These are phyloP conservation scores for Colletotrichum noveboracense DNA, from an alignment of 2,329 filamentous ascomycete genomes.

Conservation along the genomic window DNA sequence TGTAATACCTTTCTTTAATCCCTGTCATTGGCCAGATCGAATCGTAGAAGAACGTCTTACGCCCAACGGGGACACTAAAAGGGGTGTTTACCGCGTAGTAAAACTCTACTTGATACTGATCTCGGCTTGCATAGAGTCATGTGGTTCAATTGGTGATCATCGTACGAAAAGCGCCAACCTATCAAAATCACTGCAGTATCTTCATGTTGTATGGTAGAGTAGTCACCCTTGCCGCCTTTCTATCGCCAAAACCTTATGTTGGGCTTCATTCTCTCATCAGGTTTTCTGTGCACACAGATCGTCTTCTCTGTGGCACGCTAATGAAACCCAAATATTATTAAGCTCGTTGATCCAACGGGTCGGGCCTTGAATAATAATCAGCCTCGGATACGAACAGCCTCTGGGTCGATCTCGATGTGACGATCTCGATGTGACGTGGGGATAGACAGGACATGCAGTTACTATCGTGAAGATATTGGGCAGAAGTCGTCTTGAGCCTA, in stretches of 20 bases:
- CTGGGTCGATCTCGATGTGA: neutral
- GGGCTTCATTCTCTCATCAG: neutral
- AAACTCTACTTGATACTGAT: neutral
- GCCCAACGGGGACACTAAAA: neutral
- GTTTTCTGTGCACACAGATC: neutral
- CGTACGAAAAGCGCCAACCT: neutral
- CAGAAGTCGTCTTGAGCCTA: neutral
- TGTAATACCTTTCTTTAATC: neutral
- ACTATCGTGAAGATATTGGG: neutral
- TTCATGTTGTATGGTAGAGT: neutral
- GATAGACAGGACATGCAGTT: neutral
- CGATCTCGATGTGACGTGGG: neutral
- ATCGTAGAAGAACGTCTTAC: neutral
- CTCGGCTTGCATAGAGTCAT: neutral
- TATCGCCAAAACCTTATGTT: neutral
- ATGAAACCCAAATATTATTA: neutral
- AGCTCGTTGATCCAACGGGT: neutral
- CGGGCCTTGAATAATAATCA: neutral
- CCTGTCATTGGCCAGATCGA: fast-evolving
- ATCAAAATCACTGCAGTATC: neutral
- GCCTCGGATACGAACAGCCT: neutral
- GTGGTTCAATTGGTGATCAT: neutral
- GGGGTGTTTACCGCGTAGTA: neutral
- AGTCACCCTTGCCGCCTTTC: neutral
- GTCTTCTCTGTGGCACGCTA: neutral